These are phyloP conservation scores for Zoysia pacifica DNA, from an alignment of 176 grass and related monocot genomes.

Conservation along the genomic window DNA sequence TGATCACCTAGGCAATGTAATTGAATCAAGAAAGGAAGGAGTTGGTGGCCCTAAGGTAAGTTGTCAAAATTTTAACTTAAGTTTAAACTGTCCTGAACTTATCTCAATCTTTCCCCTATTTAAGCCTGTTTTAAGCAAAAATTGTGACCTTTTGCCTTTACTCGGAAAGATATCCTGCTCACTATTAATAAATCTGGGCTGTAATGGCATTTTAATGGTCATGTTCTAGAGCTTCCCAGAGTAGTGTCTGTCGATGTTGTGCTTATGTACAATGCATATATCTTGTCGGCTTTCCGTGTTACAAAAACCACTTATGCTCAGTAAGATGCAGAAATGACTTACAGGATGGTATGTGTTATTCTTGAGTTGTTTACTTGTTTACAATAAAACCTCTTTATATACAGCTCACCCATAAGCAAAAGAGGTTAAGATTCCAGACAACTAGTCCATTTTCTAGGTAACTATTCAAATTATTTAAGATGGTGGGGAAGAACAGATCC, in stretches of 20 bases:
- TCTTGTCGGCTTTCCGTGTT: background rate
- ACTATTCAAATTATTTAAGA: background rate
- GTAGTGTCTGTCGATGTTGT: conserved; percentile 8
- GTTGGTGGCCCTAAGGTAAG: conserved; percentile 86
- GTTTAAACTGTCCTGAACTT: conserved; percentile 28
- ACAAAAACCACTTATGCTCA: conserved; percentile 16
- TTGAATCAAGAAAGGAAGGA: conserved; percentile 89
- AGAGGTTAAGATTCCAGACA: background rate
- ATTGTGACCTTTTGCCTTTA: background rate
- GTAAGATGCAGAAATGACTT: background rate
- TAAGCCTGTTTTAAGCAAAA: conserved; percentile 22
- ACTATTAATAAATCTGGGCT: background rate
- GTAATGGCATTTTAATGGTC: background rate
- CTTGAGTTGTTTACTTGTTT: background rate
- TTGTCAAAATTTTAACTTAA: conserved; percentile 15
- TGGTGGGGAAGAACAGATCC: background rate
- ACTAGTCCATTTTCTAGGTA: background rate
- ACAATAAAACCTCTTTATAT: background rate
- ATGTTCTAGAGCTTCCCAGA: conserved; percentile 7
- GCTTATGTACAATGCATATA: conserved; percentile 2
- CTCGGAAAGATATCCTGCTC: conserved; percentile 5
- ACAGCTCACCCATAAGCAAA: background rate
- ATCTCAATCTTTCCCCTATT: conserved; percentile 12
- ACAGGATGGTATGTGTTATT: background rate
- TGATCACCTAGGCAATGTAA: conserved; percentile 71